Percentiles rank a stretch among this genome's conserved stretches.
phyloP scores from a whole-genome alignment of 2,329 filamentous ascomycete species.

The Thyridium curvatum region DNA sequence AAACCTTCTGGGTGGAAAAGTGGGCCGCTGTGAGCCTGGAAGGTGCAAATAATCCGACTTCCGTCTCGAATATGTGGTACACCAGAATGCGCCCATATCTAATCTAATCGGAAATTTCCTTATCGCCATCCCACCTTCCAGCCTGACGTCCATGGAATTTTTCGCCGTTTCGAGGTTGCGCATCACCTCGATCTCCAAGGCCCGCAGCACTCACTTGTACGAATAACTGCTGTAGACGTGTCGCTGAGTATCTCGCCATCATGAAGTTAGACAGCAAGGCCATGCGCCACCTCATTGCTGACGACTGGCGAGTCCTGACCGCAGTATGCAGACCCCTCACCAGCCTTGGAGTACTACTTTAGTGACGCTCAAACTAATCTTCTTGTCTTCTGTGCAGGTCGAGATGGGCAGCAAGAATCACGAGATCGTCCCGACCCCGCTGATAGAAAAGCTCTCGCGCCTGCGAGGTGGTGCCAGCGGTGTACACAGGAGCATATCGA shows the following conservation, averaged over 20 bases:
- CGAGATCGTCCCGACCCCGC: constrained; percentile 85
- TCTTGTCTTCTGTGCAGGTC: constrained; percentile 60
- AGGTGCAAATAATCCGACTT: no score
- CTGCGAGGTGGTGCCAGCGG: constrained; percentile 72
- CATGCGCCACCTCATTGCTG: constrained; percentile 82
- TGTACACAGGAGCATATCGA: constrained; percentile 82
- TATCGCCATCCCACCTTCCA: constrained; percentile 3
- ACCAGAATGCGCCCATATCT: no score
- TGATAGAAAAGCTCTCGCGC: constrained; percentile 80
- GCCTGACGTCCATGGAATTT: not conserved
- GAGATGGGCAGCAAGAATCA: constrained; percentile 95
- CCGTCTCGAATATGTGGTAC: no score
- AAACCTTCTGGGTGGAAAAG: constrained; percentile 4
- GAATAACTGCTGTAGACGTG: constrained; percentile 7
- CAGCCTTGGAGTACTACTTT: constrained; percentile 17
- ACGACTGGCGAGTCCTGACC: constrained; percentile 93
- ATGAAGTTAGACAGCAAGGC: constrained; percentile 97
- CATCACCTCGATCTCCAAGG: no score
- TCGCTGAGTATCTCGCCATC: constrained; percentile 15
- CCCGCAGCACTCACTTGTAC: no score
- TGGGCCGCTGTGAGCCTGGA: not conserved
- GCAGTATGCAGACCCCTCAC: constrained; percentile 54
- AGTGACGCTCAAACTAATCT: no score
- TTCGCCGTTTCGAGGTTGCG: not conserved
- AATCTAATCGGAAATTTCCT: constrained; percentile 5